A percentile compares a stretch with the other conserved stretches of the same genome.
Evolutionary conservation across 192 early-diverging fungal species (phyloP).

Genomic region (Coemansia sp.): DNA sequence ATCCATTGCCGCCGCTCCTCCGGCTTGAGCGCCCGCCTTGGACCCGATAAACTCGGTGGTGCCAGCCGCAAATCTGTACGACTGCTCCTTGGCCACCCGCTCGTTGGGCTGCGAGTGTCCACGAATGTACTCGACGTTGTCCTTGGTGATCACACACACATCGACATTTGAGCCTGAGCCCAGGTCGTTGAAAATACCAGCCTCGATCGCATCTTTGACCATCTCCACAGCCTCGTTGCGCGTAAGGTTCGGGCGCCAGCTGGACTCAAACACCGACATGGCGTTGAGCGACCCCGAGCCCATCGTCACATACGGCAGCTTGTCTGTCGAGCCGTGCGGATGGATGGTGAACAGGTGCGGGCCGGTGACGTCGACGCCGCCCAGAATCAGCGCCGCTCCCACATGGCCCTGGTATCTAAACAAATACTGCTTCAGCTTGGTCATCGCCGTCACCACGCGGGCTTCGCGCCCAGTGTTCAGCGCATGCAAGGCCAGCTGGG

Average conservation of each 20-base stretch:
- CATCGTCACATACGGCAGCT: slow-evolving; percentile 95
- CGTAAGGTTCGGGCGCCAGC: slow-evolving; percentile 78
- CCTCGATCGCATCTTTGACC: slow-evolving; percentile 91
- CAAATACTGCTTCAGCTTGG: slow-evolving; percentile 96
- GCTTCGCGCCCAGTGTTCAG: slow-evolving; percentile 85
- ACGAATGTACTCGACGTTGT: slow-evolving; percentile 77
- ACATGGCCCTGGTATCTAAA: slow-evolving; percentile 97
- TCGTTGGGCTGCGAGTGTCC: slow-evolving; percentile 88
- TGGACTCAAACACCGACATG: slow-evolving; percentile 92
- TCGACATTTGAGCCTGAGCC: slow-evolving; percentile 98
- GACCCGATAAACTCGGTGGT: slow-evolving; percentile 42
- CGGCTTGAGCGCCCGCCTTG: not conserved
- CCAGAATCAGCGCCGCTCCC: slow-evolving; percentile 90
- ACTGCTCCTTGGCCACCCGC: slow-evolving; percentile 79
- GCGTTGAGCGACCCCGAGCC: slow-evolving; percentile 93
- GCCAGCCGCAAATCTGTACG: slow-evolving; percentile 66
- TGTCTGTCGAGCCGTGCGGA: slow-evolving; percentile 95
- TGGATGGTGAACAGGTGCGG: slow-evolving; percentile 88
- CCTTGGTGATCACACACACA: slow-evolving; percentile 87
- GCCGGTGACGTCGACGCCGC: slow-evolving; percentile 88
- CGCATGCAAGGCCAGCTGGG: slow-evolving; percentile 91
- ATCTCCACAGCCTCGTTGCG: slow-evolving; percentile 86
- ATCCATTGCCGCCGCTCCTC: slow-evolving; percentile 42
- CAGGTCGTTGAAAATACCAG: slow-evolving; percentile 98
- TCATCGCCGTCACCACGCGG: slow-evolving; percentile 91